A percentile compares a stretch with the other conserved stretches of the same genome.
These are phyloP conservation scores for Arthrobotrys entomopaga DNA, from an alignment of 2,329 filamentous ascomycete genomes.

Conservation along the genomic window DNA sequence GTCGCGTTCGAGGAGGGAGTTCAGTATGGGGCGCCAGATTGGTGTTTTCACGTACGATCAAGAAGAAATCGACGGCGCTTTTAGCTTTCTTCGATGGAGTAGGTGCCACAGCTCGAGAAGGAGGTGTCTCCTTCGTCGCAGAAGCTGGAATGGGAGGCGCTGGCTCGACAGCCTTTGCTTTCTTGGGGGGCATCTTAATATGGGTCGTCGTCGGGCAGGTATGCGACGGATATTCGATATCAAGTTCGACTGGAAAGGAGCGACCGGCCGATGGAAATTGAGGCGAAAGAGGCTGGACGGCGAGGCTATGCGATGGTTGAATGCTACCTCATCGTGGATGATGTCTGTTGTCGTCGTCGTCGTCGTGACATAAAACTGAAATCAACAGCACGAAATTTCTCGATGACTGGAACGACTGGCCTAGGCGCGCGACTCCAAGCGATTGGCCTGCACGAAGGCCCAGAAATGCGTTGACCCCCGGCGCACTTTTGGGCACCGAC, in stretches of 20 bases:
- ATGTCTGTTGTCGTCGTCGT: constrained; percentile 15
- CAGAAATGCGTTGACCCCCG: neutral
- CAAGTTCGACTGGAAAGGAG: neutral
- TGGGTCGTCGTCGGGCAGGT: neutral
- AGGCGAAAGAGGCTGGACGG: constrained; percentile 19
- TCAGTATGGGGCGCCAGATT: neutral
- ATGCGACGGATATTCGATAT: neutral
- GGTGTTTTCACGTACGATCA: constrained; percentile 45
- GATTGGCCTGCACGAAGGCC: neutral
- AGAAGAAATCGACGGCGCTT: constrained; percentile 37
- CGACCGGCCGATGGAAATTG: constrained; percentile 5
- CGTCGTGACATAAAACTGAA: constrained; percentile 15
- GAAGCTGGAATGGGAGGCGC: constrained; percentile 5
- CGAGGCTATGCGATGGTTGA: constrained; percentile 28
- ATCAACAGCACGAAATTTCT: too few species aligned
- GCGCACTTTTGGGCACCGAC: constrained; percentile 35
- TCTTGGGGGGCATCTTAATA: constrained; percentile 48
- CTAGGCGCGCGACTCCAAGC: constrained; percentile 21
- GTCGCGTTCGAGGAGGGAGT: constrained; percentile 15
- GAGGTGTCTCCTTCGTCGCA: neutral
- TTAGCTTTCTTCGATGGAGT: constrained; percentile 12
- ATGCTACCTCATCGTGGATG: constrained; percentile 38
- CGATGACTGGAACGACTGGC: constrained; percentile 22
- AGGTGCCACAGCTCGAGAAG: neutral
- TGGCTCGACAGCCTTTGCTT: constrained; percentile 29